A percentile compares a stretch with the other conserved stretches of the same genome.
Evolutionary conservation across 129 eudicot genomes (phyloP).

Genomic region (Artemisia tridentata): DNA sequence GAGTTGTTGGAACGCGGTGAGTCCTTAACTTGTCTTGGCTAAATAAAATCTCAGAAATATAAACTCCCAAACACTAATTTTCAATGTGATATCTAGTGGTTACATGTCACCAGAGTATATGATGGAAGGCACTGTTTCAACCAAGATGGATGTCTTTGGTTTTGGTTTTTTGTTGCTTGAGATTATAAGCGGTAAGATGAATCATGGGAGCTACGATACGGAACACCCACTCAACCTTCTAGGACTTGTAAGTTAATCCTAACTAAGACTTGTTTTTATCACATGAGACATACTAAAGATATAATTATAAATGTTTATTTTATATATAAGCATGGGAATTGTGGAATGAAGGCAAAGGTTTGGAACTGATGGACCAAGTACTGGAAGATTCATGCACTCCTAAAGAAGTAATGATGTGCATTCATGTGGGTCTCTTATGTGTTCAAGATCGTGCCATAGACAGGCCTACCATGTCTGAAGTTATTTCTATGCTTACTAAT

Average conservation of each 20-base stretch:
- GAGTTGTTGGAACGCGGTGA: constrained; percentile 38
- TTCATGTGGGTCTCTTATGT: constrained; percentile 36
- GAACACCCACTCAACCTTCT: no score
- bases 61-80: neutral
- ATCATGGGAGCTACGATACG: no score
- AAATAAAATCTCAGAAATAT: neutral
- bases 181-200: no score
- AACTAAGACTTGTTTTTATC: no score
- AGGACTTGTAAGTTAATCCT: no score
- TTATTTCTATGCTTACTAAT: constrained; percentile 26
- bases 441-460: constrained; percentile 22
- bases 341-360: constrained; percentile 22
- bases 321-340: constrained; percentile 42
- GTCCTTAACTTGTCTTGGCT: neutral
- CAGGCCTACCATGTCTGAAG: constrained; percentile 25
- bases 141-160: no score
- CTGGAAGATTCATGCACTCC: constrained; percentile 18
- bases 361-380: constrained; percentile 24
- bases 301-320: no score
- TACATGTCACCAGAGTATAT: no score
- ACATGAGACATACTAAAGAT: no score
- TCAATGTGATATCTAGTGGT: no score
- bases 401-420: constrained; percentile 21
- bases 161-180: no score
- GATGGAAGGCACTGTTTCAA: no score